Percentiles rank a stretch among this genome's conserved stretches.
These are phyloP conservation scores for Cryptomeria japonica DNA, from an alignment of 75 land plant genomes.

Conservation along the genomic window DNA sequence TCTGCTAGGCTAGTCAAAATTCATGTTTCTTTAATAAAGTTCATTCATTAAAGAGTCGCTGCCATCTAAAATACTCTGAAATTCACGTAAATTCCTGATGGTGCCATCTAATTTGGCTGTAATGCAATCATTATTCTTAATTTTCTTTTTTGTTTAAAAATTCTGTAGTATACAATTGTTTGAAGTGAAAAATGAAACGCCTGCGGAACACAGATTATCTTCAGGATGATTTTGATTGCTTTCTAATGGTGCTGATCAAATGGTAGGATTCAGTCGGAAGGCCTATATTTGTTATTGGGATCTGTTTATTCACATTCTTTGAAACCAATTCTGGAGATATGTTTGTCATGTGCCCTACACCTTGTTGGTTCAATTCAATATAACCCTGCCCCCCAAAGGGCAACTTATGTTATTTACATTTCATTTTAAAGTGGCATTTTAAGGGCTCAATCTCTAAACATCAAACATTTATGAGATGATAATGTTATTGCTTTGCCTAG, in stretches of 20 bases:
- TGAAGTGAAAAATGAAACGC: not conserved
- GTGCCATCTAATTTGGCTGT: not conserved
- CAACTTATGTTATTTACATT: not conserved
- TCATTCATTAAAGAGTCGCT: not conserved
- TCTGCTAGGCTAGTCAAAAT: not conserved
- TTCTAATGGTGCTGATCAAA: not conserved
- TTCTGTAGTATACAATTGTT: not conserved
- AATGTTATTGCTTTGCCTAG: not conserved
- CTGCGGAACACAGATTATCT: not conserved
- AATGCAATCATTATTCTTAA: not conserved
- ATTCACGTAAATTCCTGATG: not conserved
- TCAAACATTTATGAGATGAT: not conserved
- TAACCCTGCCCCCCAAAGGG: not conserved
- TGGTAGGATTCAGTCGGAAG: not conserved
- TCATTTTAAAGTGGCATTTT: not conserved
- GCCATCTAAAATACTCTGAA: not conserved
- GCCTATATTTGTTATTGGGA: not conserved
- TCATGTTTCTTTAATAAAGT: not conserved
- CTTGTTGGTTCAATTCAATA: not conserved
- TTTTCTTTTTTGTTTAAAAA: not conserved
- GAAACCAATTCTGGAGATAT: not conserved
- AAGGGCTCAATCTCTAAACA: not conserved
- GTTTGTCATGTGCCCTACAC: not conserved
- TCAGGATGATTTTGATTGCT: not conserved
- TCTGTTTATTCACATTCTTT: not conserved